phyloP scores from a whole-genome alignment of 768 basidiomycete species.

The Crucibulum laeve region DNA sequence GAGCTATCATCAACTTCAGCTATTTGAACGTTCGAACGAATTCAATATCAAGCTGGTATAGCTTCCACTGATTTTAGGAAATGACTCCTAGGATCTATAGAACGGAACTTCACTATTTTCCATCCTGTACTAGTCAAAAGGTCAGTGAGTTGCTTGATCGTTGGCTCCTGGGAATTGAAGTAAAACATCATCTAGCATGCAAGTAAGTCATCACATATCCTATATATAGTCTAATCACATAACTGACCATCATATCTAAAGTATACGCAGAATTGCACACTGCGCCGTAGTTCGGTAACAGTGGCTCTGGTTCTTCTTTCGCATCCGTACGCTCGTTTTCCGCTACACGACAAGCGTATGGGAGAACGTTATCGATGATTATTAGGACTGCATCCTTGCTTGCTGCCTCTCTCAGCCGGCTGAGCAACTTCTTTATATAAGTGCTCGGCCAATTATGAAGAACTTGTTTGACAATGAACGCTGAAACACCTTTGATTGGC shows the following conservation, averaged over 20 bases:
- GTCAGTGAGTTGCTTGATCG: too few species aligned
- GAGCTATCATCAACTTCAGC: too few species aligned
- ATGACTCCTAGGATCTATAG: too few species aligned
- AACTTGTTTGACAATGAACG: slow-evolving; percentile 47
- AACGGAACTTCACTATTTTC: too few species aligned
- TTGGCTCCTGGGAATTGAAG: too few species aligned
- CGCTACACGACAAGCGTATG: slow-evolving; percentile 15
- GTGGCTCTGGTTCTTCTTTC: slow-evolving; percentile 6
- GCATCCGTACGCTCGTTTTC: background rate
- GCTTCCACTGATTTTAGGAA: too few species aligned
- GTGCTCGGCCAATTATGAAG: slow-evolving; percentile 54
- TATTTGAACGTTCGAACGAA: too few species aligned
- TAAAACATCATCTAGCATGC: too few species aligned
- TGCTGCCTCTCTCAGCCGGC: slow-evolving; percentile 22
- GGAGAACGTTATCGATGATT: slow-evolving; percentile 27
- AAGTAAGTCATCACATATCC: too few species aligned
- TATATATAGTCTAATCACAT: too few species aligned
- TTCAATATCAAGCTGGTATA: too few species aligned
- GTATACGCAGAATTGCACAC: slow-evolving; percentile 13
- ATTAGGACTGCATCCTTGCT: slow-evolving; percentile 21
- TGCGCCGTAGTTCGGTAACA: slow-evolving; percentile 20
- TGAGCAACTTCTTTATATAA: slow-evolving; percentile 18
- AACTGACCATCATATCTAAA: slow-evolving; percentile 17
- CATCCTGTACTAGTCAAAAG: too few species aligned
- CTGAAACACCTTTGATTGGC: slow-evolving; percentile 22